A percentile compares a stretch with the other conserved stretches of the same genome.
phyloP scores from a whole-genome alignment of 345 rosid species.

The Lepidium aucheri region DNA sequence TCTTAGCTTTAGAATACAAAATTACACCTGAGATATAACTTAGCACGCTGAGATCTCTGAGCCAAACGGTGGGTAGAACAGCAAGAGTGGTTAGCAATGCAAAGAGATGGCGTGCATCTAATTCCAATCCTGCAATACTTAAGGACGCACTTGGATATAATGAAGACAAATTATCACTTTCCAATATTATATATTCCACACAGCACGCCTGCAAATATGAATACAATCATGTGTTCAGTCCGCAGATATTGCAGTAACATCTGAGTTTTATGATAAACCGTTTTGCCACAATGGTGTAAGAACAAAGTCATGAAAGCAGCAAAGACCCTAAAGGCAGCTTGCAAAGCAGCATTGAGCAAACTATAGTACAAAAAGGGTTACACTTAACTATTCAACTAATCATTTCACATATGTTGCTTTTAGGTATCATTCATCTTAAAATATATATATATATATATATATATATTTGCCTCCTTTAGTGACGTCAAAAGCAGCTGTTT shows the following conservation, averaged over 20 bases:
- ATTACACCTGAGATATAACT: conserved; percentile 77
- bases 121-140: conserved; percentile 47
- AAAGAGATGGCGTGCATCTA: conserved; percentile 58
- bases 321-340: conserved; percentile 4
- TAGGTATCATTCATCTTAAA: background rate
- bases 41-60: conserved; percentile 76
- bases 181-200: conserved; percentile 88
- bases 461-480: background rate
- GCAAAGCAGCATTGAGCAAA: background rate
- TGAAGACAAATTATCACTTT: conserved; percentile 76
- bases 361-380: background rate
- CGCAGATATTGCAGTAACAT: background rate
- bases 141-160: conserved; percentile 74
- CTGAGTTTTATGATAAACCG: background rate
- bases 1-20: background rate
- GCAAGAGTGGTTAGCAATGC: conserved; percentile 70
- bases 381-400: conserved; percentile 9
- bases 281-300: background rate
- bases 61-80: conserved; percentile 94
- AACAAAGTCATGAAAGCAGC: background rate
- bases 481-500: conserved; percentile 17
- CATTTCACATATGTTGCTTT: conserved; percentile 2
- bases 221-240: background rate
- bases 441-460: background rate
- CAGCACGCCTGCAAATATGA: conserved; percentile 63